A percentile compares a stretch with the other conserved stretches of the same genome.
phyloP scores from a whole-genome alignment of 2,329 filamentous ascomycete genomes.

The Botrytis sinoallii region DNA sequence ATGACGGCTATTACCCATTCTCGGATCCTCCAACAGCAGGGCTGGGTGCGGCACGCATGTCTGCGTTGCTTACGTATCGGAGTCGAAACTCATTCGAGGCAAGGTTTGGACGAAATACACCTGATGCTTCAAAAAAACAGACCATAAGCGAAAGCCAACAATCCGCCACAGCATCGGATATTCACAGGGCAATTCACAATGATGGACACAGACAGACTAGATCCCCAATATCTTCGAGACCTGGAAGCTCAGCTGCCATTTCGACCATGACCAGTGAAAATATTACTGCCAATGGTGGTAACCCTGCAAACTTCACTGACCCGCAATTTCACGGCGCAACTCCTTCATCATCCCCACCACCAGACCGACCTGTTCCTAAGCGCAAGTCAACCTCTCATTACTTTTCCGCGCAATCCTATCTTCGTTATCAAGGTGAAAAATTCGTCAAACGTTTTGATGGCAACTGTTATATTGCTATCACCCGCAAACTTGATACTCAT shows the following conservation, averaged over 20 bases:
- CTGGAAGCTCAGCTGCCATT: constrained; percentile 37
- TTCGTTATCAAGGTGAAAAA: constrained; percentile 93
- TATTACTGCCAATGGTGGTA: constrained; percentile 27
- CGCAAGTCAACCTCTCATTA: constrained; percentile 66
- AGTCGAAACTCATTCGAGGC: constrained; percentile 97
- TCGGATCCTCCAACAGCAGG: constrained; percentile 83
- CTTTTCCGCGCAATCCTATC: constrained; percentile 96
- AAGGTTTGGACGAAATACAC: constrained; percentile 88
- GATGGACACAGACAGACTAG: constrained; percentile 69
- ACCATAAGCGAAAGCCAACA: constrained; percentile 70
- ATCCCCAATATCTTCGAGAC: constrained; percentile 45
- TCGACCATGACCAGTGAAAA: constrained; percentile 19
- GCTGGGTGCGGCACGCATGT: constrained; percentile 93
- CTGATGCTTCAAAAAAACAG: constrained; percentile 78
- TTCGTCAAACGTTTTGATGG: constrained; percentile 97
- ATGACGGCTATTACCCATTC: constrained; percentile 91
- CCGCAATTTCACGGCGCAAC: constrained; percentile 70
- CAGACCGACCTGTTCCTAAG: constrained; percentile 34
- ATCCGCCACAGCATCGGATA: constrained; percentile 56
- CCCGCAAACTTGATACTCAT: constrained; percentile 94
- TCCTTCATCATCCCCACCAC: constrained; percentile 45
- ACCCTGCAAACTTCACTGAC: constrained; percentile 48
- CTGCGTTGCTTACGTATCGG: constrained; percentile 89
- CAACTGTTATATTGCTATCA: constrained; percentile 99
- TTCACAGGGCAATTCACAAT: constrained; percentile 77